Evolutionary conservation across 495 filamentous ascomycete genomes (phyloP), one percentile per base, ranked within the genome.

Genomic region (Trichoderma gamsii): DNA sequence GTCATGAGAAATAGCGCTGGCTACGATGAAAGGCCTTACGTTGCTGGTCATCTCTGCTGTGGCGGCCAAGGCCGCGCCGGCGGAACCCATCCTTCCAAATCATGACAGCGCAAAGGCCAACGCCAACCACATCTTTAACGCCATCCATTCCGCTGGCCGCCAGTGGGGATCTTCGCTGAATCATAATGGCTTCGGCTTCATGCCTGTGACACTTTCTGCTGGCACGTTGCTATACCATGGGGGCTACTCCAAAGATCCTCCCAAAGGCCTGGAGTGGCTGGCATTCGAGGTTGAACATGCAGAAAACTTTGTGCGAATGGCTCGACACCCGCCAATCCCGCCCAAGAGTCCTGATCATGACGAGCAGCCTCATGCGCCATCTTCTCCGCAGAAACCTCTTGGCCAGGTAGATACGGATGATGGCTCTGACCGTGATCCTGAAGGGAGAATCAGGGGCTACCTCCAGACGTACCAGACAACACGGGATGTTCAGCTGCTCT

Each of bases 281-380:
- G 88, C 88, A 0, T 90, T 90, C 70, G 88, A 90, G 71, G 85
- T 87, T 13, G 87, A 90, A 69, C 88, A 90, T 76, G 85, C 87
- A 0, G 76, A 89, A 73, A 71, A 79, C 7, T 91, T 90, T 73
- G 81, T 84, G 66, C 49, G 18, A 52, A 75, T 44, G 5, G 29
- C 29, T 29, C 29, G 29, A 29, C 29, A 29, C 29, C 52, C 29
- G 51, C 12, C 12, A 61, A 56, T 56, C 41, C 29, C 52, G 0
- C 56, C 56, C 29, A 13, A 25, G 4, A 32, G 66, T 56, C 21
- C 59, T 68, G n/a, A 61, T 38, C 21, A 32, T 21, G 41, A 32
- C 0, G 41, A 29, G 13, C 65, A 32, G 41, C 7, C 6, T 5
- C 65, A 43, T 43, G 13, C 35, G 13, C 12, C 25, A n/a, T 41